Conservation (phyloP, 2,329 filamentous ascomycete genomes). For the Chaetomium globosum region DNA sequence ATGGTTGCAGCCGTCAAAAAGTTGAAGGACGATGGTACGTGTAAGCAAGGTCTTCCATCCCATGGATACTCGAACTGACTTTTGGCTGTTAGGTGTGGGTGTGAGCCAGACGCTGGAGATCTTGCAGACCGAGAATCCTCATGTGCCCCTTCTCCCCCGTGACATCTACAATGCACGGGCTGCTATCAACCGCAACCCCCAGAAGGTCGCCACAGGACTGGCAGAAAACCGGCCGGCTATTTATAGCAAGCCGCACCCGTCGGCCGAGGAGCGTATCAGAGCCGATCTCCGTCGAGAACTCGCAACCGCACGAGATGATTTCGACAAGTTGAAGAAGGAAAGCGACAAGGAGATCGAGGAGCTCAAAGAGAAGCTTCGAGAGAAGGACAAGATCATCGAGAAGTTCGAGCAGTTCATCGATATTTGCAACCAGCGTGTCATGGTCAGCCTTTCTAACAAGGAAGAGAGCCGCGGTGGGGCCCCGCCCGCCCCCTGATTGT, state of each 20-base stretch:
- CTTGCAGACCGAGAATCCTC: slow-evolving; percentile 64
- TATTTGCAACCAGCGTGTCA: slow-evolving; percentile 68
- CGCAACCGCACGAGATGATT: slow-evolving; percentile 59
- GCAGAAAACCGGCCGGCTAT: slow-evolving; percentile 65
- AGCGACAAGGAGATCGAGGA: slow-evolving; percentile 61
- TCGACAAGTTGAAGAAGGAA: slow-evolving; percentile 58
- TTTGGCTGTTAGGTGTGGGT: slow-evolving; percentile 56
- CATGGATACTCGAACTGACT: slow-evolving; percentile 14
- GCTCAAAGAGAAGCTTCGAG: slow-evolving; percentile 61
- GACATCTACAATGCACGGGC: slow-evolving; percentile 70
- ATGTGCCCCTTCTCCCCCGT: slow-evolving; percentile 63
- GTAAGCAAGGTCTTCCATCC: slow-evolving; percentile 15
- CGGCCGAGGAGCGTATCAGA: slow-evolving; percentile 65
- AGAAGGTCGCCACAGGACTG: slow-evolving; percentile 61
- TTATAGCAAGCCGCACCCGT: slow-evolving; percentile 66
- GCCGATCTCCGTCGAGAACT: slow-evolving; percentile 64
- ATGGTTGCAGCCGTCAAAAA: slow-evolving; percentile 69
- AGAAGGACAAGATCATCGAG: slow-evolving; percentile 64
- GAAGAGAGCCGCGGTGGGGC: slow-evolving; percentile 32
- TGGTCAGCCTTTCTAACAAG: slow-evolving; percentile 53
- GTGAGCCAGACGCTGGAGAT: slow-evolving; percentile 69
- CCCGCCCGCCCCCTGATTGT: not conserved
- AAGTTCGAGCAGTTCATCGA: slow-evolving; percentile 72
- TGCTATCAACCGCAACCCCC: slow-evolving; percentile 66
- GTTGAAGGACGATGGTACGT: slow-evolving; percentile 66